Base-by-base conservation (phyloP, 148 eudicot species). In the Spergularia marina region DNA sequence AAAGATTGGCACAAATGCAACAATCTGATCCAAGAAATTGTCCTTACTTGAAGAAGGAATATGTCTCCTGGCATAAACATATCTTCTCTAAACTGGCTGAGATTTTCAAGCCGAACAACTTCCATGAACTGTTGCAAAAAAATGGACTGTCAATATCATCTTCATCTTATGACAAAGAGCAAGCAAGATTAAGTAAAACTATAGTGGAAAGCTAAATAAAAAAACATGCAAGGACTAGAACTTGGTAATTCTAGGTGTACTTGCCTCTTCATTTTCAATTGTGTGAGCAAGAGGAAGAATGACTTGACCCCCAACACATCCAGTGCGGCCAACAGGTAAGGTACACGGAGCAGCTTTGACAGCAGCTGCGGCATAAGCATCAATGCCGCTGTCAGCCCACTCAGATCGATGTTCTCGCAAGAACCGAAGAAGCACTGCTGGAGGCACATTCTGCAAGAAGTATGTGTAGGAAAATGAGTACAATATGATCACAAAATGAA, bases 201-300 rank as follows among this genome's bases (percentile, higher is more conserved):
- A 18, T 7, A 39, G 23, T 17, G 44, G 49, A 6, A 44, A 9
- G 49, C 49, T 44, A 44, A 44, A 44, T 1, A 44, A 44, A 44
- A 9, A 44, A 9, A 41, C 49, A 44, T 44, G 49, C 49, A 44
- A 44, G 49, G 5, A 44, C 10, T 6, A 4, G 49, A 41, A 9
- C 7, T 44, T 44, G 10, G 8, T 44, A 44, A 44, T 44, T 6
- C 49, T 6, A 3, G 49, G 5, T 6, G 10, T 44, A 63, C 87
- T 79, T 81, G 68, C 98, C 98, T 93, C 98, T 86, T 93, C 98
- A 79, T 91, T 83, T 78, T 93, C 98, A 64, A 89, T 86, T 5
- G 98, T 91, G 82, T 93, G 94, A 74, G 97, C 98, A 74, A 93
- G 83, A 73, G 98, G 97, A 82, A 93, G 94, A 75, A 93, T 89